A percentile compares a stretch with the other conserved stretches of the same genome.
Conservation (phyloP, 306 rosid species). For the Erythrophleum fordii region DNA sequence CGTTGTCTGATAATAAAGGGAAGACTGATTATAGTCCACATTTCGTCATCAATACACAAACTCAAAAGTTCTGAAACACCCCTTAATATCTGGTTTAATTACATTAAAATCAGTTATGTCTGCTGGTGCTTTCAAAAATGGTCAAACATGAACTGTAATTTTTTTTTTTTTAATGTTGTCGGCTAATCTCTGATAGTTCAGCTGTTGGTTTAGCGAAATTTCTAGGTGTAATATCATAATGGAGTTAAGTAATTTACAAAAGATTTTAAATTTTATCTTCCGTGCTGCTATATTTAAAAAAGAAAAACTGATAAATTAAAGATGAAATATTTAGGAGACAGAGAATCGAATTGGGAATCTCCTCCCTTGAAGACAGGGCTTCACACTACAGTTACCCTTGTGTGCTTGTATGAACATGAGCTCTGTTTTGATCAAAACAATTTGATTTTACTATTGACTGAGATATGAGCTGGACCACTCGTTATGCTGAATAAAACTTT, state of each 20-base stretch:
- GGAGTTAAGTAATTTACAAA: not conserved
- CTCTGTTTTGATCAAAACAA: not conserved
- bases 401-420: slow-evolving; percentile 4
- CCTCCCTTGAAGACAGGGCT: not conserved
- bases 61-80: slow-evolving; percentile 15
- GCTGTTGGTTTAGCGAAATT: not conserved
- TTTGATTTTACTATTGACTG: not conserved
- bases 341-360: not conserved
- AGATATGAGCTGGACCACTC: slow-evolving; percentile 24
- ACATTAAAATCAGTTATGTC: slow-evolving; percentile 15
- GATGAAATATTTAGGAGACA: not conserved
- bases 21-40: slow-evolving; percentile 35
- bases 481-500: not conserved
- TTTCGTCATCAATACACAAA: slow-evolving; percentile 24
- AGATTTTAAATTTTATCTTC: not conserved
- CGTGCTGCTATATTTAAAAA: not conserved
- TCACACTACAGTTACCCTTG: not conserved
- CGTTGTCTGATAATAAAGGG: slow-evolving; percentile 9
- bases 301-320: not conserved
- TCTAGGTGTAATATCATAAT: not conserved
- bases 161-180: not conserved
- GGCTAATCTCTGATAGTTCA: not conserved
- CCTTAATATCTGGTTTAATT: not conserved
- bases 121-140: slow-evolving; percentile 6
- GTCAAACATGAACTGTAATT: slow-evolving; percentile 34